Evolutionary conservation across 2,329 filamentous ascomycete species (phyloP), one percentile per base, ranked within the genome.

Genomic region (Cladophialophora exuberans): DNA sequence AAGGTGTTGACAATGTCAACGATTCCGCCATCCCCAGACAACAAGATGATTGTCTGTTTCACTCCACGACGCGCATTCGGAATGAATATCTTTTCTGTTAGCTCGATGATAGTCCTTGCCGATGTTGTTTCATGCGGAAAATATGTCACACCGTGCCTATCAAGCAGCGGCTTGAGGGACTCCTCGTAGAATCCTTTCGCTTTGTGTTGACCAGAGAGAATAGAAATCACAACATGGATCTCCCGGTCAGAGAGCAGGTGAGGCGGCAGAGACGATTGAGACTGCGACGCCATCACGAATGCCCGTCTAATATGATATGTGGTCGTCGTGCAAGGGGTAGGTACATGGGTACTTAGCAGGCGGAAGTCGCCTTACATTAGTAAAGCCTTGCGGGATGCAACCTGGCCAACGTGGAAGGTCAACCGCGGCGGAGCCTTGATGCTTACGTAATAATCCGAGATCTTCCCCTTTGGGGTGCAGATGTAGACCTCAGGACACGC

Each of bases 11-110:
- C 77, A 1, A 94, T 76, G 64, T 97, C 93, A 15, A 91, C 81
- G 2, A 96, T 72, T 4, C 91, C 93, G 11, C 93, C 93, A 69
- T 97, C 93, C 5, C 93, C 93, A 44, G 88, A 93, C 4, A 97
- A 78, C 10, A 97, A 79, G 25, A 97, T 73, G 22, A 97, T 78
- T 0, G 85, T 85, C 66, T 86, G 82, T 10, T 68, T 62, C 4
- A 72, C 61, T 1, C 76, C 76, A 47, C 71, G 51, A 53, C 76
- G 77, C 11, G 83, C 83, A 31, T 68, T 67, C 1, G 76, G 72
- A 10, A 82, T 70, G 58, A 86, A 73, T 18, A 70, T 65, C 33
- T 67, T 63, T 46, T 65, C 73, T 0, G 87, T 82, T 49, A 95
- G 83, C 1, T 87, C 76, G 4, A 77, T 76, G 35, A 97, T 80